phyloP scores from a whole-genome alignment of 192 early-diverging fungal genomes.

The Umbelopsis sp. region DNA sequence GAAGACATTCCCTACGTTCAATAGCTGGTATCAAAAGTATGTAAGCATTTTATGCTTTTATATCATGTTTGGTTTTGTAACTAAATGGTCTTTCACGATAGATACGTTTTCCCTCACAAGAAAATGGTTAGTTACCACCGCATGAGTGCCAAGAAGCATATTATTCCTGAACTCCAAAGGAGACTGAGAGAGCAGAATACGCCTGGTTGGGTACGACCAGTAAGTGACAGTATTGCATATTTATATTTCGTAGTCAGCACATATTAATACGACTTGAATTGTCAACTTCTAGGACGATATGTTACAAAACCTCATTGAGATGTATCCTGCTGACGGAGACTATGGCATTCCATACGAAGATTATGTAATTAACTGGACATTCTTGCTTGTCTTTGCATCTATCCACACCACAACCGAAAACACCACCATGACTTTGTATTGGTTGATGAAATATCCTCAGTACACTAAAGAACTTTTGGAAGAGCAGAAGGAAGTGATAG shows the following conservation, averaged over 20 bases:
- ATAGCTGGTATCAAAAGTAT: slow-evolving; percentile 12
- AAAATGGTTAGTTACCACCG: not conserved
- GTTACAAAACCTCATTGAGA: slow-evolving; percentile 37
- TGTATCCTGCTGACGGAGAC: slow-evolving; percentile 24
- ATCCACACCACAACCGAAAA: slow-evolving; percentile 39
- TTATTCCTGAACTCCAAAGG: not conserved
- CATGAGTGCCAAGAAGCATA: not conserved
- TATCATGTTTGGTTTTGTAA: not conserved
- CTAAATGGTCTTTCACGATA: not conserved
- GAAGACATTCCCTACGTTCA: slow-evolving; percentile 1
- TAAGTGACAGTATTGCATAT: not conserved
- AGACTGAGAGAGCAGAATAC: not conserved
- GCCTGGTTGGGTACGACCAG: not conserved
- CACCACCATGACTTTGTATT: slow-evolving; percentile 32
- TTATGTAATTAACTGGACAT: slow-evolving; percentile 20
- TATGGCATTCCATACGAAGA: slow-evolving; percentile 21
- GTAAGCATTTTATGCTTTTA: not conserved
- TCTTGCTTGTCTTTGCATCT: slow-evolving; percentile 36
- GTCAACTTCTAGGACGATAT: slow-evolving; percentile 35
- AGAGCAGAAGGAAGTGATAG: slow-evolving; percentile 38
- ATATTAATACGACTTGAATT: not conserved
- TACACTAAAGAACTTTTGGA: slow-evolving; percentile 29
- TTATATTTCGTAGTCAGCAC: not conserved
- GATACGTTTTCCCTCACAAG: slow-evolving; percentile 5
- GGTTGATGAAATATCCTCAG: slow-evolving; percentile 31